Evolutionary conservation across 805 yeast genomes (phyloP).

Genomic region (Saccharomycopsis sp.): DNA sequence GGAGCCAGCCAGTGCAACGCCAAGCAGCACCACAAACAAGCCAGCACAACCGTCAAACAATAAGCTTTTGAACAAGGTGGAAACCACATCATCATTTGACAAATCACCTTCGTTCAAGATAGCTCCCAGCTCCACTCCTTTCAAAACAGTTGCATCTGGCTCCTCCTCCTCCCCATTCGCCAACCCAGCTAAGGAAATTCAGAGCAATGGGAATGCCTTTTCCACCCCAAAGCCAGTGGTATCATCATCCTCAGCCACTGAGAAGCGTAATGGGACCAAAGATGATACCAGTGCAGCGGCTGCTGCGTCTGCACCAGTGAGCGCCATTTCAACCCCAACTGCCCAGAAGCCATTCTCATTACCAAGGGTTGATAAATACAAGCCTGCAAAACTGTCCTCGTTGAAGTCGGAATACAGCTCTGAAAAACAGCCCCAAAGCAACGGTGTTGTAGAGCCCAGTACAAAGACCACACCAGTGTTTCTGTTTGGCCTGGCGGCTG

Average conservation of each 20-base stretch:
- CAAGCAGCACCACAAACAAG: neutral
- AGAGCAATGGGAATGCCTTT: neutral
- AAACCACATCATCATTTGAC: slow-evolving; percentile 1
- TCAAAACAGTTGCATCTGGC: neutral
- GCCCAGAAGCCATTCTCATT: too few relatives aligned
- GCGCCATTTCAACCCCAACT: too few relatives aligned
- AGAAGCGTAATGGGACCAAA: too few relatives aligned
- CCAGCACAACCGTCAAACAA: neutral
- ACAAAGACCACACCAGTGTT: too few relatives aligned
- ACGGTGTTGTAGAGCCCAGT: too few relatives aligned
- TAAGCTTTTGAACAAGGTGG: slow-evolving; percentile 5
- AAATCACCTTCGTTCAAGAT: slow-evolving; percentile 3
- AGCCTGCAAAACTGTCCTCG: slow-evolving; percentile 13
- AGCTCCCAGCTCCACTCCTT: slow-evolving; percentile 10
- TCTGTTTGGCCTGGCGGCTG: neutral
- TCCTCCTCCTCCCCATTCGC: neutral
- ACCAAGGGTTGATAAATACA: slow-evolving; percentile 7
- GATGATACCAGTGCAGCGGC: neutral
- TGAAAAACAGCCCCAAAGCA: neutral
- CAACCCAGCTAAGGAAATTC: neutral
- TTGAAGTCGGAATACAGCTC: slow-evolving; percentile 4
- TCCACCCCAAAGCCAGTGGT: slow-evolving; percentile 1
- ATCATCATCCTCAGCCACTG: neutral
- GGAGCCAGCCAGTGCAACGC: neutral
- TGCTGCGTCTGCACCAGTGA: too few relatives aligned